Evolutionary conservation across 192 early-diverging fungal genomes (phyloP), one percentile per base, ranked within the genome.

Genomic region (Coemansia aciculifera): DNA sequence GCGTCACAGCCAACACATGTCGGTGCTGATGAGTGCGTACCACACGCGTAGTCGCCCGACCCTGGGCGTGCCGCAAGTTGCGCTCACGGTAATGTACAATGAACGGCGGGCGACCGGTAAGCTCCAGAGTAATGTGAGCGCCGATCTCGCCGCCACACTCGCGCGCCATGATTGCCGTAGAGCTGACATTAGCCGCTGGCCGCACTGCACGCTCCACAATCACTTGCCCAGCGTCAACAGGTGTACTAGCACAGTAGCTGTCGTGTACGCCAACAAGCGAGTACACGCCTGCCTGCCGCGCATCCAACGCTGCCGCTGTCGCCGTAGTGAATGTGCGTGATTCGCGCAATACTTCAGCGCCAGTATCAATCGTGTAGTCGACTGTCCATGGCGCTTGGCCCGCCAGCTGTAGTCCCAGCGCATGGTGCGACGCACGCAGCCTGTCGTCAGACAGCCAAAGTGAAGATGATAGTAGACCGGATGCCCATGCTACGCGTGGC

Each of bases 141-240:
- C 82, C 82, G 24, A 84, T 79, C 40, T 70, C 73, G 17, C 82
- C 82, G 31, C 70, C 82, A 39, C 82, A 84, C 46, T 78, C 82
- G 38, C 64, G 75, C n/a, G 82, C 73, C 29, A 68, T 79, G 17
- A 84, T 76, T 1, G 82, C 63, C 39, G 68, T 49, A 31, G 82
- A 62, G n/a, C 65, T 66, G 31, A 84, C 48, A 27, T 67, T 74
- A 21, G 64, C 63, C 4, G 39, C n/a, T 7, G 82, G 82, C 38
- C 34, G 48, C 11, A 66, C 61, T 5, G 77, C 67, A 3, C 38
- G 62, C n/a, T 61, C 68, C 49, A 84, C 46, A 15, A 74, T 67
- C 56, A 84, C 63, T 13, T 66, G 65, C 23, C 66, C 24, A 3
- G 27, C 7, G 15, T 63, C 71, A 10, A 23, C 9, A 23, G 46